Base-by-base conservation (phyloP, 306 rosid species). In the Gleditsia sinensis region DNA sequence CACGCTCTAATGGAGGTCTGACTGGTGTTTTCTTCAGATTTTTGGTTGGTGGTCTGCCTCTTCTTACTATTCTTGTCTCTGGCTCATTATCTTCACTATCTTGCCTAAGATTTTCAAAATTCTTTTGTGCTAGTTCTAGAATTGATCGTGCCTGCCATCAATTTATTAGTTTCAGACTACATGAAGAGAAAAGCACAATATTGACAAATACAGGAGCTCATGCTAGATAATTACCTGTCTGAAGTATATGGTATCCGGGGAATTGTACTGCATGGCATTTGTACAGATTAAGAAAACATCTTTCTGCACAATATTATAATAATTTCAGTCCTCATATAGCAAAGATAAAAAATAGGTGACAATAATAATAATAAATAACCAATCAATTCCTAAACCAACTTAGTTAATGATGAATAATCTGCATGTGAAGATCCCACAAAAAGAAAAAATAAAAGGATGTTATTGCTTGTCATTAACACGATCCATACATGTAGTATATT, bases 181-280 rank as follows among this genome's bases (percentile, higher is more conserved):
- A 54, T 39, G 71, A 17, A 74, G 45, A 9, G 19, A 12, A 77
- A 36, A 19, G 37, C 46, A 24, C 24, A 48, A 66, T 39, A 56
- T 20, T 16, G 9, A 7, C 7, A 19, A 64, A 50, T 14, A 37
- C 30, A 36, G 48, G 20, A 63, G 71, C 30, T 49, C 25, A 34
- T 68, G 50, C 25, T 24, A 46, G 48, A 86, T 51, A 72, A 64
- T 63, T 75, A 89, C 94, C 94, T 89, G 94, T 69, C 94, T 82
- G 71, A 84, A 86, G 62, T 89, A 89, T 76, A 89, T 80, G 34
- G 94, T 89, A 70, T 89, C 91, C 0, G 94, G 91, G 7, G 94
- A 60, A 78, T 89, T 89, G 74, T 89, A 89, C 79, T 89, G 89
- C 94, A 89, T 89, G n/a, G 91, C 94, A 42, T 89, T 89, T 10